Conservation (phyloP, 352 stramenopile genomes). For the Globisporangium radiosum region DNA sequence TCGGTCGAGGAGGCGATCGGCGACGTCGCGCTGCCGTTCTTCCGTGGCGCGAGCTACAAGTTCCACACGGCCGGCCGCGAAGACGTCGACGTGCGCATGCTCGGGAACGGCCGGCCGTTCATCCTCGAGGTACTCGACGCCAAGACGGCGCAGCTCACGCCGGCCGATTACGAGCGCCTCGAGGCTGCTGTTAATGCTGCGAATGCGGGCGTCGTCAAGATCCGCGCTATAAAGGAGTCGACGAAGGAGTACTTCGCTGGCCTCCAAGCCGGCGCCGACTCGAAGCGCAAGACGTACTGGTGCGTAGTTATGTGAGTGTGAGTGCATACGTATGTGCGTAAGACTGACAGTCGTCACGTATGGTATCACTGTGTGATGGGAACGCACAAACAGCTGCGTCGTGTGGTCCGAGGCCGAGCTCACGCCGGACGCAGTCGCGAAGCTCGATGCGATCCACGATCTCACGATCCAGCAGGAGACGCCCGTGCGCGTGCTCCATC, state of each 20-base stretch:
- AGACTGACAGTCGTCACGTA: no score
- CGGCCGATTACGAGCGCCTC: slow-evolving; percentile 42
- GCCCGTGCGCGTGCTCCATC: slow-evolving; percentile 96
- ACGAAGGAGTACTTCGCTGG: slow-evolving; percentile 78
- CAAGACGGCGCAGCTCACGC: slow-evolving; percentile 61
- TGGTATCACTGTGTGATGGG: background rate
- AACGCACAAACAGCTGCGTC: slow-evolving; percentile 42
- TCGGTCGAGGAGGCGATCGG: slow-evolving; percentile 89
- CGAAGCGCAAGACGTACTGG: slow-evolving; percentile 88
- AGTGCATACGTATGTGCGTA: no score
- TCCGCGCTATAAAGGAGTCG: slow-evolving; percentile 69
- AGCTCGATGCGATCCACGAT: slow-evolving; percentile 74
- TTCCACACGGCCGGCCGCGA: slow-evolving; percentile 96
- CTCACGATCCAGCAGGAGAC: slow-evolving; percentile 94
- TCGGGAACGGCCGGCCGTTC: slow-evolving; percentile 91
- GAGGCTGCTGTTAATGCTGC: slow-evolving; percentile 59
- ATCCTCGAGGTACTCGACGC: slow-evolving; percentile 84
- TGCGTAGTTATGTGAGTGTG: slow-evolving; percentile 14
- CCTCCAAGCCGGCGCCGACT: slow-evolving; percentile 74
- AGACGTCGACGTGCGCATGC: slow-evolving; percentile 97
- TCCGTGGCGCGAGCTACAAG: slow-evolving; percentile 80
- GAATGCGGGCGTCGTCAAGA: slow-evolving; percentile 71
- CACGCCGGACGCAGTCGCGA: slow-evolving; percentile 48
- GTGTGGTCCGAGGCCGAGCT: slow-evolving; percentile 65
- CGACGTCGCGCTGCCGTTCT: slow-evolving; percentile 58